Evolutionary conservation across 257 asterid genomes (phyloP).

Genomic region (Solanum virginianum): DNA sequence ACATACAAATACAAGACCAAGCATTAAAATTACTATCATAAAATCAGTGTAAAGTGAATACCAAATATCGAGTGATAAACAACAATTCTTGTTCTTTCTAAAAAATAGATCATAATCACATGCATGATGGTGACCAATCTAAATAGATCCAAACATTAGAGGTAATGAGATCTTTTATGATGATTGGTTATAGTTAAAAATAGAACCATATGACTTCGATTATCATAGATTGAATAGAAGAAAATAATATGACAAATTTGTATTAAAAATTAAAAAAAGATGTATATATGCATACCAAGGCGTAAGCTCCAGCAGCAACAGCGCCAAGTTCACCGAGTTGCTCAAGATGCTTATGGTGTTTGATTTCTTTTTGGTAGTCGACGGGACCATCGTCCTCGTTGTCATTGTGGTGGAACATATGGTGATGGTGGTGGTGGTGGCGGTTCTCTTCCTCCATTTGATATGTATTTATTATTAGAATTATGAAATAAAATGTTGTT

Average conservation of each 20-base stretch:
- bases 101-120: neutral
- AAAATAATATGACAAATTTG: neutral
- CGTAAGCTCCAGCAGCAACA: constrained; percentile 15
- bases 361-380: constrained; percentile 12
- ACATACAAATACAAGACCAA: too few species aligned
- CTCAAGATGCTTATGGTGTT: constrained; percentile 13
- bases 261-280: too few species aligned
- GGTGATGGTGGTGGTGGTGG: constrained; percentile 27
- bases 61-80: neutral
- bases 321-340: constrained; percentile 6
- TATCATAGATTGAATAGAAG: neutral
- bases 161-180: neutral
- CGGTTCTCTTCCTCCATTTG: constrained; percentile 26
- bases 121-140: neutral
- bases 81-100: neutral
- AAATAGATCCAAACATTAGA: neutral
- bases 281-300: constrained; percentile 3
- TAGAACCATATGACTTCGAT: too few species aligned
- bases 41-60: neutral
- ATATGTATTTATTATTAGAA: neutral
- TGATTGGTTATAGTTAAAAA: neutral
- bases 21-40: neutral
- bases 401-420: constrained; percentile 18
- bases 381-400: neutral
- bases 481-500: neutral